Percentiles rank a stretch among this genome's conserved stretches.
These are phyloP conservation scores for Aureobasidium sp. DNA, from an alignment of 2,329 filamentous ascomycete genomes.

Conservation along the genomic window DNA sequence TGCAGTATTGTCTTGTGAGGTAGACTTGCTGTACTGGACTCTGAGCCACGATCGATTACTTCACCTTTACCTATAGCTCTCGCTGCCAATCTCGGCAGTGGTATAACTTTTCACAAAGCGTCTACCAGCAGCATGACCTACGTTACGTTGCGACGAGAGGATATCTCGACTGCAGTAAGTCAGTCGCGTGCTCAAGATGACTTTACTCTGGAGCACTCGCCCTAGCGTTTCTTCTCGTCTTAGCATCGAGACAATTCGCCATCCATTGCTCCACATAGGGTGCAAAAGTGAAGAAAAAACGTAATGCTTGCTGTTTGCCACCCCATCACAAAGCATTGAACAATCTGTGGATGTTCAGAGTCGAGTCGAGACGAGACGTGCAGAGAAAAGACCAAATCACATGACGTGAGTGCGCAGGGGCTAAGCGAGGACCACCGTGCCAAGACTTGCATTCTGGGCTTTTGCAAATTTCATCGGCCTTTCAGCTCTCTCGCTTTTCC, in stretches of 20 bases:
- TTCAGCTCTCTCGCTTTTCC: neutral
- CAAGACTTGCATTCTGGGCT: constrained; percentile 10
- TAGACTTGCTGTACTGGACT: neutral
- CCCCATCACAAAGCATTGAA: neutral
- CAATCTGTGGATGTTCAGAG: neutral
- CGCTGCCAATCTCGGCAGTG: neutral
- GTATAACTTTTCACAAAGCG: no score
- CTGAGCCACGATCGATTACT: neutral
- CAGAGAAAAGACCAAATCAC: neutral
- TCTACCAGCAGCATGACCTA: neutral
- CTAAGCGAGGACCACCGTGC: constrained; percentile 9
- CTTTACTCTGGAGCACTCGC: neutral
- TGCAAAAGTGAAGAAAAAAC: neutral
- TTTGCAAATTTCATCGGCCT: constrained; percentile 9
- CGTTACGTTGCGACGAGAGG: neutral
- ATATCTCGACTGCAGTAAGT: neutral
- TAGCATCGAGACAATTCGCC: neutral
- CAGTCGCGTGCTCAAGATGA: neutral
- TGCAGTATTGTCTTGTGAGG: neutral
- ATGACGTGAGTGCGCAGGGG: neutral
- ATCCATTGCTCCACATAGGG: neutral
- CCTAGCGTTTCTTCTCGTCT: neutral
- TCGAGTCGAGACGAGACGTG: neutral
- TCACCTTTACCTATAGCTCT: neutral
- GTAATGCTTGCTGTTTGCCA: neutral